Conservation (phyloP, 2,329 filamentous ascomycete genomes). For the Dothistroma pini region DNA sequence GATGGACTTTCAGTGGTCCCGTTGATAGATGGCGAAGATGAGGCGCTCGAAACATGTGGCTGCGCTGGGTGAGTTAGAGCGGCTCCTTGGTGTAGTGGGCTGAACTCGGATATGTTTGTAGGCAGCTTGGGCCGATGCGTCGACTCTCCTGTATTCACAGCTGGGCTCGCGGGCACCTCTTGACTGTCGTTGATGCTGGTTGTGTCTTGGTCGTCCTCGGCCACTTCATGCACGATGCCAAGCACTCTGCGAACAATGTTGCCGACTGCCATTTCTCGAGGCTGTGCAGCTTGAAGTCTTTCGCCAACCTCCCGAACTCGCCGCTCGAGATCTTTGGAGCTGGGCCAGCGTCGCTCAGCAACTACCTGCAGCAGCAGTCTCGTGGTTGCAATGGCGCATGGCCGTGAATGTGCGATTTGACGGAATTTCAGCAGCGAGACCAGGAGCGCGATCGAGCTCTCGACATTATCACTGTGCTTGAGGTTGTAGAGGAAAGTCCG, state of each 20-base stretch:
- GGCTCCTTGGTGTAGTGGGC: conserved; percentile 44
- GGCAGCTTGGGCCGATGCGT: conserved; percentile 22
- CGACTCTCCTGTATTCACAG: conserved; percentile 18
- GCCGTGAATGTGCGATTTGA: conserved; percentile 82
- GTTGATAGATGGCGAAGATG: conserved; percentile 4
- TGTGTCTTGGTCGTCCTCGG: conserved; percentile 64
- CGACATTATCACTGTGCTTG: conserved; percentile 64
- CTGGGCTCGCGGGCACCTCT: conserved; percentile 30
- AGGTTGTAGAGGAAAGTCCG: conserved; percentile 75
- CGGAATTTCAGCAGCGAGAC: conserved; percentile 84
- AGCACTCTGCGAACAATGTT: conserved; percentile 91
- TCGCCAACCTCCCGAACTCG: conserved; percentile 76
- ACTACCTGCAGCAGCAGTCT: conserved; percentile 86
- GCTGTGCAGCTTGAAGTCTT: conserved; percentile 76
- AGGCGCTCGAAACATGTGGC: conserved; percentile 23
- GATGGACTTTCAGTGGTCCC: conserved; percentile 23
- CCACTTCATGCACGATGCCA: conserved; percentile 86
- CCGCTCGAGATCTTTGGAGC: conserved; percentile 73
- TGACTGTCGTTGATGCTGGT: conserved; percentile 49
- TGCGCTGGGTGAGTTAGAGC: conserved; percentile 20
- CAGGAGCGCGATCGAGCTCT: conserved; percentile 77
- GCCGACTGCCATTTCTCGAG: conserved; percentile 84
- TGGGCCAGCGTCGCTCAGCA: conserved; percentile 71
- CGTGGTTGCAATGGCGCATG: conserved; percentile 87
- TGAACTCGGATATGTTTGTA: conserved; percentile 46